Evolutionary conservation across 306 rosid genomes (phyloP).

Genomic region (Comarum palustre): DNA sequence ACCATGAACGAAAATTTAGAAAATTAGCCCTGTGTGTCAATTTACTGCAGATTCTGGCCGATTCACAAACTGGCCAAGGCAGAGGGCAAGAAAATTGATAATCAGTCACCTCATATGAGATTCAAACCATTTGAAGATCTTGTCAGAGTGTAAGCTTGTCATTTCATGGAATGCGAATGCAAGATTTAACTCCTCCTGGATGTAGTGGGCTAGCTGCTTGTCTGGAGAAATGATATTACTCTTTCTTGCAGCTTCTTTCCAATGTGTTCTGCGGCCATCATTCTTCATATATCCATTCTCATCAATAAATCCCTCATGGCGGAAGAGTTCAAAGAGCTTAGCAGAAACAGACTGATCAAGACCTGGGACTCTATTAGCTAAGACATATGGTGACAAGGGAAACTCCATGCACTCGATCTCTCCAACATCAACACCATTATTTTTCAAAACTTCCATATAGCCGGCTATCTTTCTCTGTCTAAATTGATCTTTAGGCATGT

Average conservation of each 20-base stretch:
- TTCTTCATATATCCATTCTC: slow-evolving; percentile 69
- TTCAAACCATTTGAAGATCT: slow-evolving; percentile 70
- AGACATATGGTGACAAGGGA: slow-evolving; percentile 49
- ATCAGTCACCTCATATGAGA: slow-evolving; percentile 48
- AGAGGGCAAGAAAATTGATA: neutral
- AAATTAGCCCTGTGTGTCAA: neutral
- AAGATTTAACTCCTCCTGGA: slow-evolving; percentile 89
- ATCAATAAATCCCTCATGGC: slow-evolving; percentile 63
- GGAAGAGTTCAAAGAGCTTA: slow-evolving; percentile 54
- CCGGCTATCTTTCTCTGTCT: slow-evolving; percentile 65
- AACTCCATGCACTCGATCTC: slow-evolving; percentile 79
- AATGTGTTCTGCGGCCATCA: slow-evolving; percentile 64
- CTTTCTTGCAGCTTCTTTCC: slow-evolving; percentile 54
- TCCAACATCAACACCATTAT: slow-evolving; percentile 60
- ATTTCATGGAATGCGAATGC: slow-evolving; percentile 87
- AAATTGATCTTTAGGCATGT: slow-evolving; percentile 82
- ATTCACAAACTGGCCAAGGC: slow-evolving; percentile 2
- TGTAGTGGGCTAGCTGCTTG: slow-evolving; percentile 48
- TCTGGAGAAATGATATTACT: slow-evolving; percentile 35
- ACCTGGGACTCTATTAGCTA: slow-evolving; percentile 76
- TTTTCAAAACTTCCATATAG: slow-evolving; percentile 44
- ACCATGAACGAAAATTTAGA: neutral
- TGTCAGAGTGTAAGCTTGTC: slow-evolving; percentile 69
- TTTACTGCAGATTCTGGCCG: slow-evolving; percentile 20
- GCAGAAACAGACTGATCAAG: slow-evolving; percentile 54